Conservation (phyloP, 202 grass and related monocot genomes). For the Musa balbisiana region DNA sequence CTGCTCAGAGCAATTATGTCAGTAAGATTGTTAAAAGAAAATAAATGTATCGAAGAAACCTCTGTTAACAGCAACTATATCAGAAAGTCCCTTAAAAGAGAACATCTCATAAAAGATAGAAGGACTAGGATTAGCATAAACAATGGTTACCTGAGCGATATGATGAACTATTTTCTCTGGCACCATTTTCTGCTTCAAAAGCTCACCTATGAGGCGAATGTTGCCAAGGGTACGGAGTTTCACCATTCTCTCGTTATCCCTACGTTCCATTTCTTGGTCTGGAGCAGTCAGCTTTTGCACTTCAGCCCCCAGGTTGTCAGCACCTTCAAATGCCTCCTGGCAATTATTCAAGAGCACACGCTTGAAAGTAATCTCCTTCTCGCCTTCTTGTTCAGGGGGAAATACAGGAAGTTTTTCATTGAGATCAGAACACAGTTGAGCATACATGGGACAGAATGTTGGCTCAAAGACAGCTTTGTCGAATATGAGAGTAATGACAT, state of each 20-base stretch:
- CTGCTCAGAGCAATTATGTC: slow-evolving; percentile 10
- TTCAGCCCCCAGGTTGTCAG: slow-evolving; percentile 45
- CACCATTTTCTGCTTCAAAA: slow-evolving; percentile 99
- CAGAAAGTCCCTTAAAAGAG: too few relatives aligned
- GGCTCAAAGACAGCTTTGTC: slow-evolving; percentile 96
- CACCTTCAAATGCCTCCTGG: slow-evolving; percentile 81
- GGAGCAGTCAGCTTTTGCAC: slow-evolving; percentile 49
- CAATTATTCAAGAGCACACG: slow-evolving; percentile 72
- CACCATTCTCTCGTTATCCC: slow-evolving; percentile 58
- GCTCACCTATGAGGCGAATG: slow-evolving; percentile 90
- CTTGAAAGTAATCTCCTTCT: slow-evolving; percentile 74
- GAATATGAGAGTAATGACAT: slow-evolving; percentile 86
- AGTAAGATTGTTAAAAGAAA: background rate
- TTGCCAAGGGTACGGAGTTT: slow-evolving; percentile 89
- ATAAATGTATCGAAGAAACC: too few relatives aligned
- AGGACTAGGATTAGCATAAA: background rate
- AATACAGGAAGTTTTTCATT: slow-evolving; percentile 57
- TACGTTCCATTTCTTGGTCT: slow-evolving; percentile 61
- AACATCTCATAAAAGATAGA: background rate
- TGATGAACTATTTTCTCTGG: slow-evolving; percentile 98
- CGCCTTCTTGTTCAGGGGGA: slow-evolving; percentile 49
- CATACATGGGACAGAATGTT: slow-evolving; percentile 82
- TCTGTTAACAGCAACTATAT: too few relatives aligned
- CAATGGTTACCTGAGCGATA: slow-evolving; percentile 63
- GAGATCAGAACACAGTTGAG: slow-evolving; percentile 76